Percentiles rank a stretch among this genome's conserved stretches.
phyloP scores from a whole-genome alignment of 139 green algal species.

The Edaphochlamys debaryana region DNA sequence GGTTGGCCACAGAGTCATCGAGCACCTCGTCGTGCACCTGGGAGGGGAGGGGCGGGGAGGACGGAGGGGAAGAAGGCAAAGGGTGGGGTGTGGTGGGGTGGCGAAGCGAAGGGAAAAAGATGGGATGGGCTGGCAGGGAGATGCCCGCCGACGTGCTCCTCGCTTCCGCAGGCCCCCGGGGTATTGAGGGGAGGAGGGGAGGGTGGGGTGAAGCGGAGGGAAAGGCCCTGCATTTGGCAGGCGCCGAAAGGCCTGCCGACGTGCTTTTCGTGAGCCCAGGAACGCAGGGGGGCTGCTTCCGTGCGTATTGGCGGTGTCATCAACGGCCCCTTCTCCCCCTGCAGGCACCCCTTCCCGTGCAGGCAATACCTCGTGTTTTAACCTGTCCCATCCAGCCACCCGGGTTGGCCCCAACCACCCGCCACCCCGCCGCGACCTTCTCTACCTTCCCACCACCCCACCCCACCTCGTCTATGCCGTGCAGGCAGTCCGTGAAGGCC shows the following conservation, averaged over 20 bases:
- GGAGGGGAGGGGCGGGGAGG: neutral
- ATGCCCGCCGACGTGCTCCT: neutral
- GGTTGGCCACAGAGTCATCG: constrained; percentile 49
- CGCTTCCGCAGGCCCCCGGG: neutral
- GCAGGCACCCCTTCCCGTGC: no score
- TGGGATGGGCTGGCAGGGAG: neutral
- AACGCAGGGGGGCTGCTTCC: no score
- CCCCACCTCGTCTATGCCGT: constrained; percentile 70
- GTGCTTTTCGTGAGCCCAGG: no score
- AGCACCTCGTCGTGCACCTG: constrained; percentile 56
- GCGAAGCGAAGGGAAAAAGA: neutral
- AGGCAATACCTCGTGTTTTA: no score
- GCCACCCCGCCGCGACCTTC: neutral
- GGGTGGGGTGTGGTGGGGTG: no score
- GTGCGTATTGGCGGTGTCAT: no score
- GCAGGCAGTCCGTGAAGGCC: constrained; percentile 66
- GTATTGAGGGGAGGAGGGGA: neutral
- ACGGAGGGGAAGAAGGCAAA: neutral
- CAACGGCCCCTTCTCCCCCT: no score
- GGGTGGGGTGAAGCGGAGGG: neutral
- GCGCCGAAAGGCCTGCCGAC: no score
- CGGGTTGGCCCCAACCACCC: neutral
- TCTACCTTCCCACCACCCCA: neutral
- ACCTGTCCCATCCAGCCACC: neutral
- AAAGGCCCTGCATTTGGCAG: no score